Conservation (phyloP, 139 green algal species). For the Closterium sp. region DNA sequence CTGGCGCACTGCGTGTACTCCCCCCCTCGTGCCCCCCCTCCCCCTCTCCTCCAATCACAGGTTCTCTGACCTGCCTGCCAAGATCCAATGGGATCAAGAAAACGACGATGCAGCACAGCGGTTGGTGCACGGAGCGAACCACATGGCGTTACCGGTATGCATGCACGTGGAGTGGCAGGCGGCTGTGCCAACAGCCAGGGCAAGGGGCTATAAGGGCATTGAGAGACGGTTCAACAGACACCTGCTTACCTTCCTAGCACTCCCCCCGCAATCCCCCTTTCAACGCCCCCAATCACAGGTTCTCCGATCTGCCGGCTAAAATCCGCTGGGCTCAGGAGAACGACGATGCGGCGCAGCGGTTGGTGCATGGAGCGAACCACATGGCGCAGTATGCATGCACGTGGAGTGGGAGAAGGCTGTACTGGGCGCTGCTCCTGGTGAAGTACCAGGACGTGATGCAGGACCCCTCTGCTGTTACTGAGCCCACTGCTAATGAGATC, state of each 20-base stretch:
- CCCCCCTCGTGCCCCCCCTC: background rate
- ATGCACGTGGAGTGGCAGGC: no score
- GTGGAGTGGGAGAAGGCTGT: constrained; percentile 14
- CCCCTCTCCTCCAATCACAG: background rate
- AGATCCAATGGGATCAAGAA: constrained; percentile 6
- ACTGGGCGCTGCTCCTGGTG: constrained; percentile 19
- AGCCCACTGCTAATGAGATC: background rate
- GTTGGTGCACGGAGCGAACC: background rate
- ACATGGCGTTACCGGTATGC: background rate
- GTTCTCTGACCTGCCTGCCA: constrained; percentile 9
- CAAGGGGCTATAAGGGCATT: background rate
- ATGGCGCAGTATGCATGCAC: constrained; percentile 21
- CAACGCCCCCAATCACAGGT: background rate
- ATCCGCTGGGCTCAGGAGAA: constrained; percentile 18
- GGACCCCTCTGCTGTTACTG: background rate
- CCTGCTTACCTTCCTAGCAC: background rate
- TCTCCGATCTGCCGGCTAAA: constrained; percentile 11
- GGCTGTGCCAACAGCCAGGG: no score
- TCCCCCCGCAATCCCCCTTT: background rate
- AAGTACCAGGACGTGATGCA: constrained; percentile 29
- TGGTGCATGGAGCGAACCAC: constrained; percentile 10
- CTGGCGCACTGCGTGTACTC: no score
- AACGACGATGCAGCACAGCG: constrained; percentile 2
- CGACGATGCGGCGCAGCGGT: background rate
- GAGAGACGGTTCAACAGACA: background rate